Percentiles rank a stretch among this genome's conserved stretches.
phyloP scores from a whole-genome alignment of 2,329 filamentous ascomycete genomes.

The Epichloe festucae region DNA sequence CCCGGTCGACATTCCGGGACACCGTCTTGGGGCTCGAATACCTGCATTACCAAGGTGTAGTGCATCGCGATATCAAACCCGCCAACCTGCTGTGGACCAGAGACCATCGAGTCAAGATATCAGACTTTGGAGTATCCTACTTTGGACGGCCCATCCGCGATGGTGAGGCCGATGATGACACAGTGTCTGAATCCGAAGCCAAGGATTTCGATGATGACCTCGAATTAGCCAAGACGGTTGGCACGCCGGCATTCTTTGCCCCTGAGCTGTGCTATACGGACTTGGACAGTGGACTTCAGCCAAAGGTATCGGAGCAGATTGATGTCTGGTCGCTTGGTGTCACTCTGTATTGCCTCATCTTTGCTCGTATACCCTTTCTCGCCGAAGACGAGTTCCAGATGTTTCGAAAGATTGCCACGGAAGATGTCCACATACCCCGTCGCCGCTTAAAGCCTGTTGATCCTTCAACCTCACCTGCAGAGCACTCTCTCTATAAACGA shows the following conservation, averaged over 20 bases:
- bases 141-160: conserved; percentile 80
- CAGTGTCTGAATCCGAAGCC: conserved; percentile 65
- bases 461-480: conserved; percentile 41
- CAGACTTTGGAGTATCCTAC: conserved; percentile 96
- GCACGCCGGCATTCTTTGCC: conserved; percentile 93
- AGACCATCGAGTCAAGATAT: conserved; percentile 87
- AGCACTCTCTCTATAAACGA: conserved; percentile 41
- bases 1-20: conserved; percentile 77
- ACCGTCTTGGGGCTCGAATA: conserved; percentile 90
- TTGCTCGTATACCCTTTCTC: conserved; percentile 83
- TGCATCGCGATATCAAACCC: conserved; percentile 75
- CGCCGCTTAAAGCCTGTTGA: conserved; percentile 68
- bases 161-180: conserved; percentile 65
- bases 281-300: conserved; percentile 52
- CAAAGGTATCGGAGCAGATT: conserved; percentile 80
- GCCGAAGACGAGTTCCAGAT: conserved; percentile 86
- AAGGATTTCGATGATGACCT: conserved; percentile 83
- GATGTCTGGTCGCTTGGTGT: conserved; percentile 96
- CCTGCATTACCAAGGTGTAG: conserved; percentile 74
- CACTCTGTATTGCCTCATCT: conserved; percentile 90
- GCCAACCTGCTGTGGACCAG: conserved; percentile 83
- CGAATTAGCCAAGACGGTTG: conserved; percentile 95
- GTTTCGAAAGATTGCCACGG: conserved; percentile 81
- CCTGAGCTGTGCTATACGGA: conserved; percentile 92
- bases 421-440: conserved; percentile 80